Evolutionary conservation across 1,139 yeast species (phyloP).

Genomic region (Maudiozyma humilis): DNA sequence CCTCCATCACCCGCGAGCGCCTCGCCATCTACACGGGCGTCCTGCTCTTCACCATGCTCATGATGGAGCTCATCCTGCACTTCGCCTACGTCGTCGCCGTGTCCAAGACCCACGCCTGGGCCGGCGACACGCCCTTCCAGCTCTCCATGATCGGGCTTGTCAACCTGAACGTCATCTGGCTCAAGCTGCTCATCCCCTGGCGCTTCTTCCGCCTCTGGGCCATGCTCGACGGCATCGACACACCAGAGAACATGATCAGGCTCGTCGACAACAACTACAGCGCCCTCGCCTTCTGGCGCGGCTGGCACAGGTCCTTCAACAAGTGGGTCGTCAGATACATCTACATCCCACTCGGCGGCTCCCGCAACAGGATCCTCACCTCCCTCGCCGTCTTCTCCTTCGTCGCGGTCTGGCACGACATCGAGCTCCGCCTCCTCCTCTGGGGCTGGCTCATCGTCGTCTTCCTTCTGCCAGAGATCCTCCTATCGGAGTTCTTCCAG

Average conservation of each 20-base stretch:
- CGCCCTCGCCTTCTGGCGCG: slow-evolving; percentile 92
- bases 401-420: slow-evolving; percentile 98
- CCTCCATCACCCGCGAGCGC: slow-evolving; percentile 47
- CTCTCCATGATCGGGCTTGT: slow-evolving; percentile 90
- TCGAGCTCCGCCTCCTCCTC: slow-evolving; percentile 68
- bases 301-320: slow-evolving; percentile 95
- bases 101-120: slow-evolving; percentile 80
- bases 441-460: slow-evolving; percentile 97
- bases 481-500: slow-evolving; percentile 42
- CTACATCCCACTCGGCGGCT: slow-evolving; percentile 86
- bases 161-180: slow-evolving; percentile 86
- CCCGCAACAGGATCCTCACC: slow-evolving; percentile 57
- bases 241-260: slow-evolving; percentile 96
- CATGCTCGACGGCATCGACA: slow-evolving; percentile 80
- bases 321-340: slow-evolving; percentile 79
- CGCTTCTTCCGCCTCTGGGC: slow-evolving; percentile 91
- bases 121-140: slow-evolving; percentile 81
- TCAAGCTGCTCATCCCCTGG: slow-evolving; percentile 91
- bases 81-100: slow-evolving; percentile 90
- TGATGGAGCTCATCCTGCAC: slow-evolving; percentile 85
- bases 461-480: slow-evolving; percentile 80
- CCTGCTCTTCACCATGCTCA: slow-evolving; percentile 60
- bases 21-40: slow-evolving; percentile 58
- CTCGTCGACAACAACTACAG: slow-evolving; percentile 93
- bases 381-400: slow-evolving; percentile 86